Evolutionary conservation across 1,139 yeast species (phyloP).

Genomic region (Hyphopichia buzzinii): DNA sequence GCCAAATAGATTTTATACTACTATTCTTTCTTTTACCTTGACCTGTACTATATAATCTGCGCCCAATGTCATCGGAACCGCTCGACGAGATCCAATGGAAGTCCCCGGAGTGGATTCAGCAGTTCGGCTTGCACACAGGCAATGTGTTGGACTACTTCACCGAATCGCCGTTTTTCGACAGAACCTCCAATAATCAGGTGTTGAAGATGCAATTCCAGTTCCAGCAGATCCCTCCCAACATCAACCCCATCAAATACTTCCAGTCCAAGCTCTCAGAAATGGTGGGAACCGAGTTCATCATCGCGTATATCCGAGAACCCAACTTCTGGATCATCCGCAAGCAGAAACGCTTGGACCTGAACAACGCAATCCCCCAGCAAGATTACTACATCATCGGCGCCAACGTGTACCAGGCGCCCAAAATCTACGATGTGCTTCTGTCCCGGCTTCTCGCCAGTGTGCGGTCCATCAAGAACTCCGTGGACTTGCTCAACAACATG

Average conservation of each 20-base stretch:
- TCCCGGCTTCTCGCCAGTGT: constrained; percentile 39
- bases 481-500: constrained; percentile 34
- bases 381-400: constrained; percentile 91
- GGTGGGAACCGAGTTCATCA: constrained; percentile 82
- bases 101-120: constrained; percentile 95
- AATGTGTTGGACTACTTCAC: constrained; percentile 92
- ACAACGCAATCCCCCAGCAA: constrained; percentile 47
- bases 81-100: constrained; percentile 95
- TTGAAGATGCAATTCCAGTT: constrained; percentile 94
- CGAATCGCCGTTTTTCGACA: constrained; percentile 91
- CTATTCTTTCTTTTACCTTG: no score
- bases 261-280: constrained; percentile 65
- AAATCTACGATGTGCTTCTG: constrained; percentile 38
- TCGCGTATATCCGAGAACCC: constrained; percentile 77
- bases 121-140: constrained; percentile 79
- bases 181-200: constrained; percentile 91
- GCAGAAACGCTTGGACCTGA: constrained; percentile 61
- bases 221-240: constrained; percentile 51
- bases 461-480: constrained; percentile 34
- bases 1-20: no score
- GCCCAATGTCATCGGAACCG: constrained; percentile 28
- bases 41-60: no score
- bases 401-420: constrained; percentile 88
- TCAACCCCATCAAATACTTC: constrained; percentile 40
- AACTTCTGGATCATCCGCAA: constrained; percentile 90